A percentile compares a stretch with the other conserved stretches of the same genome.
Evolutionary conservation across 495 filamentous ascomycete genomes (phyloP).

Genomic region (Neurospora hispaniola): DNA sequence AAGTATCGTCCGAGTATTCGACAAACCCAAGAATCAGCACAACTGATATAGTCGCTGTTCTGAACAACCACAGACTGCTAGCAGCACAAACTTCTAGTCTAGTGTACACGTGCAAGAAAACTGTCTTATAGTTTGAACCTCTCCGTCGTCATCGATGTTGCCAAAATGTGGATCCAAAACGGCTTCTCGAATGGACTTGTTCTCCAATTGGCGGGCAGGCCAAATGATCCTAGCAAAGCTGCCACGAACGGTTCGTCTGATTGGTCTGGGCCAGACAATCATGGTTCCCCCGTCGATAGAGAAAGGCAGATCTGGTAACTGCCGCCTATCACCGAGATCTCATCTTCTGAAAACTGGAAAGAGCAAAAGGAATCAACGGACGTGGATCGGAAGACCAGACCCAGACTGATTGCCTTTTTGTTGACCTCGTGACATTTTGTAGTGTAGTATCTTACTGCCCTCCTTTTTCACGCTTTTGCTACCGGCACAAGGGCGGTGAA

Average conservation of each 20-base stretch:
- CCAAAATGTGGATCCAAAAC: not conserved
- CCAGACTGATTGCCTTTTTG: not conserved
- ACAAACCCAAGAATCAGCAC: too few relatives aligned
- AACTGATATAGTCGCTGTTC: too few relatives aligned
- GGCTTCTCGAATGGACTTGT: not conserved
- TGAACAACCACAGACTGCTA: too few relatives aligned
- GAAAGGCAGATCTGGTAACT: not conserved
- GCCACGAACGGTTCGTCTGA: not conserved
- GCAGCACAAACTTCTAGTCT: not conserved
- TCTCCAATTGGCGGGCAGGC: not conserved
- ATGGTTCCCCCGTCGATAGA: not conserved
- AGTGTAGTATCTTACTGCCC: not conserved
- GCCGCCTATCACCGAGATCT: not conserved
- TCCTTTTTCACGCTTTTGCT: not conserved
- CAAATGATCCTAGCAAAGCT: not conserved
- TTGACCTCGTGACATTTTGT: not conserved
- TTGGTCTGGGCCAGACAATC: not conserved
- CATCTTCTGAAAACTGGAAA: not conserved
- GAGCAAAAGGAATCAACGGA: not conserved
- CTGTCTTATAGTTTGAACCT: not conserved
- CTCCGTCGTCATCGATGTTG: not conserved
- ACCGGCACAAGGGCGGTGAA: not conserved
- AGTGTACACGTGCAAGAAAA: too few relatives aligned
- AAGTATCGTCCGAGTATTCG: too few relatives aligned
- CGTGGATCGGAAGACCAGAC: not conserved